These are phyloP conservation scores for Sugiyamaella paludigena DNA, from an alignment of 1,139 yeast genomes.

Conservation along the genomic window DNA sequence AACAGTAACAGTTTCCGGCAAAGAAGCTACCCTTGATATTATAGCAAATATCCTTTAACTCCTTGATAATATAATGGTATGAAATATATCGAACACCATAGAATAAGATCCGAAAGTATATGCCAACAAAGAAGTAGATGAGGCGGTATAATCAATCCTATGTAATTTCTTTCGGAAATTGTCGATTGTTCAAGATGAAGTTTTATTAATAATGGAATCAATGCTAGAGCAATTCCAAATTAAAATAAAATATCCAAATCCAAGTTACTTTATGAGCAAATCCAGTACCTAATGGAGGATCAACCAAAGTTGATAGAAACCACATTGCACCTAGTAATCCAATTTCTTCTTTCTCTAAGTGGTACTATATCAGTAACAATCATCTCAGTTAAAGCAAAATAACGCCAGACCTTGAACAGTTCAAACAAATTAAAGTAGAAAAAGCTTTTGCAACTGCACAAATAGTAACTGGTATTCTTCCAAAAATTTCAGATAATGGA, in stretches of 20 bases:
- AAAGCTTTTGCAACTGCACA: constrained; percentile 57
- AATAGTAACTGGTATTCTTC: constrained; percentile 34
- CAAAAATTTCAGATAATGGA: constrained; percentile 33
- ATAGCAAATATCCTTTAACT: constrained; percentile 46
- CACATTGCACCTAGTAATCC: constrained; percentile 49
- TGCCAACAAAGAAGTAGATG: constrained; percentile 39
- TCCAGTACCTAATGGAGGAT: constrained; percentile 61
- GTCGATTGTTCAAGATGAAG: constrained; percentile 51
- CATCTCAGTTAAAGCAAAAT: constrained; percentile 55
- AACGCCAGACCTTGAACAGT: constrained; percentile 70
- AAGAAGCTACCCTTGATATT: constrained; percentile 53
- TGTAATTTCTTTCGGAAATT: constrained; percentile 42
- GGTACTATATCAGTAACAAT: constrained; percentile 62
- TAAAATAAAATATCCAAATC: constrained; percentile 78
- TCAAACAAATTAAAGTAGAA: constrained; percentile 60
- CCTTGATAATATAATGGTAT: constrained; percentile 59
- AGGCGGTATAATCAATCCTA: constrained; percentile 44
- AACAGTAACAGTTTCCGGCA: constrained; percentile 55
- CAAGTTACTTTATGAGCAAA: constrained; percentile 59
- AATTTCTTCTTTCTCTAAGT: constrained; percentile 49
- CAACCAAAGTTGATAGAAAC: constrained; percentile 56
- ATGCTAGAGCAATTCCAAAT: constrained; percentile 54
- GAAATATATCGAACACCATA: constrained; percentile 43
- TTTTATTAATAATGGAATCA: constrained; percentile 48
- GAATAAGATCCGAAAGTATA: constrained; percentile 52